These are phyloP conservation scores for Colletotrichum graminicola DNA, from an alignment of 2,329 filamentous ascomycete genomes.

Conservation along the genomic window DNA sequence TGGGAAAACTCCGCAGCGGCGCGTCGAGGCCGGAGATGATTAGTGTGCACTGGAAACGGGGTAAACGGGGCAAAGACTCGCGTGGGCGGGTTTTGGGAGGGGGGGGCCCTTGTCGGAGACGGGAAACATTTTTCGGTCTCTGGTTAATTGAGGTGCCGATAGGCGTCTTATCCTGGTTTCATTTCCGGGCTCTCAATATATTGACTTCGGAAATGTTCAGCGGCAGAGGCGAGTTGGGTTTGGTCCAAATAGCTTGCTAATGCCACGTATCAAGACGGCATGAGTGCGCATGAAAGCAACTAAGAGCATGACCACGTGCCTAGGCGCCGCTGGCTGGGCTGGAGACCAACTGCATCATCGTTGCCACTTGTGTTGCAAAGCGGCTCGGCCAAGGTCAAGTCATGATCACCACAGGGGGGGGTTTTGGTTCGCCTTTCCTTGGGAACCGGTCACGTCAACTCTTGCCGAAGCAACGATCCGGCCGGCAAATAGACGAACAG, in stretches of 20 bases:
- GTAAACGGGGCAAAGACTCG: background rate
- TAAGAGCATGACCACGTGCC: background rate
- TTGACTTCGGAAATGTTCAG: background rate
- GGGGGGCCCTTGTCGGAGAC: background rate
- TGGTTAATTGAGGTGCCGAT: background rate
- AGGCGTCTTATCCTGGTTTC: background rate
- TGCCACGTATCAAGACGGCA: background rate
- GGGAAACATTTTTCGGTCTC: background rate
- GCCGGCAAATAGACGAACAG: background rate
- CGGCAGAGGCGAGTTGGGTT: background rate
- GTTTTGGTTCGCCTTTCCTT: background rate
- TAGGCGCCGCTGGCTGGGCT: background rate
- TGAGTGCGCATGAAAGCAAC: background rate
- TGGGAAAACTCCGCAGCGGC: background rate
- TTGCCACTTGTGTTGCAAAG: background rate
- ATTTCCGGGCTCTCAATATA: background rate
- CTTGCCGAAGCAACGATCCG: background rate
- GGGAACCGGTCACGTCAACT: background rate
- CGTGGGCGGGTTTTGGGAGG: background rate
- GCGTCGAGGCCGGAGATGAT: constrained; percentile 9
- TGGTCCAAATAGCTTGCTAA: no score
- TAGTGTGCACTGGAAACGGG: background rate
- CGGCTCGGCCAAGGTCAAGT: background rate
- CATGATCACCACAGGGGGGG: constrained; percentile 7
- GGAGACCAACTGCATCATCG: background rate